Conservation (phyloP, 345 rosid species). For the Microthlaspi erraticum region DNA sequence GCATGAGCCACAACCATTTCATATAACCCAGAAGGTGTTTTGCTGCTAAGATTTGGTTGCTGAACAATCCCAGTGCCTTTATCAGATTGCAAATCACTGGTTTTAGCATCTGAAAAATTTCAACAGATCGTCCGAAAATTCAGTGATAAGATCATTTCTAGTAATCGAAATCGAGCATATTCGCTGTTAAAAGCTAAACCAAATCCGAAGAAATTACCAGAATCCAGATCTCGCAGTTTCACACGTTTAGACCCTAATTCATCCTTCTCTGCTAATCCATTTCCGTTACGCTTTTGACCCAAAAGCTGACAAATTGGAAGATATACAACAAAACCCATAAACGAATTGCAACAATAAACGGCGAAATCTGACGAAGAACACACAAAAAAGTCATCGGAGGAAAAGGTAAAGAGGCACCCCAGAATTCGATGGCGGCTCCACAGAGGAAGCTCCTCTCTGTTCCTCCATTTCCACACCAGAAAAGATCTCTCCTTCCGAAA, state of each 20-base stretch:
- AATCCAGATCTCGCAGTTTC: constrained; percentile 38
- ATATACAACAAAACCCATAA: constrained; percentile 29
- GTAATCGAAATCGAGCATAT: constrained; percentile 1
- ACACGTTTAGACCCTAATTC: constrained; percentile 49
- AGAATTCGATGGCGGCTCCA: constrained; percentile 36
- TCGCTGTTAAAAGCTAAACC: background rate
- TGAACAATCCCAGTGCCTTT: constrained; percentile 11
- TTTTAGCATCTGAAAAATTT: constrained; percentile 30
- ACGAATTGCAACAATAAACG: background rate
- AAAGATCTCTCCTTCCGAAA: constrained; percentile 7
- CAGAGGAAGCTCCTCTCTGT: constrained; percentile 33
- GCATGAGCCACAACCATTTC: constrained; percentile 16
- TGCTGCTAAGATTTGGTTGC: constrained; percentile 27
- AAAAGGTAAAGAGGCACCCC: constrained; percentile 41
- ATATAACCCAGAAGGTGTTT: constrained; percentile 2
- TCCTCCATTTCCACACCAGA: constrained; percentile 37
- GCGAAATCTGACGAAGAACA: background rate
- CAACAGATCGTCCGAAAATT: constrained; percentile 16
- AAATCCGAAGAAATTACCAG: constrained; percentile 27
- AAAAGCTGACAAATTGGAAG: constrained; percentile 39
- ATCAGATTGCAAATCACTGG: constrained; percentile 26
- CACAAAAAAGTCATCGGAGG: constrained; percentile 36
- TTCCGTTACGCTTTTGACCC: constrained; percentile 45
- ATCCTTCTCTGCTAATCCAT: constrained; percentile 44
- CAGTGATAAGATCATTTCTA: constrained; percentile 16